Evolutionary conservation across 140 eudicot genomes (phyloP), one percentile per base, ranked within the genome.

Genomic region (Flaveria floridana): DNA sequence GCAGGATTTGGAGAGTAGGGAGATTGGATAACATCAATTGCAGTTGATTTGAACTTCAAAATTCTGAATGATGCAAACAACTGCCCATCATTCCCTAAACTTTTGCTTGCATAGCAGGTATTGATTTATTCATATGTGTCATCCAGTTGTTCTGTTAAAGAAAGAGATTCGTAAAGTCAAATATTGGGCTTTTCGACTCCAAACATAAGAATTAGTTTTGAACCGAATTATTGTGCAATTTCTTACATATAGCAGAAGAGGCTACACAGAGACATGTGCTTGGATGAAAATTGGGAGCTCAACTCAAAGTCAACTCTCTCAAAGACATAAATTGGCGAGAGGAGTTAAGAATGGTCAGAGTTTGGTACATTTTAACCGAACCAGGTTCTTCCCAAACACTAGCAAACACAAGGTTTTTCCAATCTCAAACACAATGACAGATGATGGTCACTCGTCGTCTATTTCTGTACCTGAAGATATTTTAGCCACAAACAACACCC

Each of bases 31-130:
- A 16, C 39, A 61, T 53, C 79, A 10, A 25, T 47, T 74, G 9
- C 76, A 18, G 34, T 18, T 64, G 20, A 75, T 11, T 30, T 50
- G 18, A 50, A 51, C 56, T 47, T 34, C 41, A 34, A 1, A 34
- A 1, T 8, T 41, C 65, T 47, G 56, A 71, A 78, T 65, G 83
- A 89, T 91, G 96, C 87, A 89, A 64, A 82, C 88, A 72, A 84
- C 89, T 82, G 77, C 72, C 21, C 84, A 57, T 64, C 71, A 79
- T 75, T 81, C 73, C 55, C 65, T 88, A 46, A 44, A 13, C 39
- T 68, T 72, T 63, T 72, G 58, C 78, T 65, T 79, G 69, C 78
- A 76, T 77, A 16, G 57, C 87, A 92, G 90, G 96, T 92, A 59
- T 25, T 15, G 42, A 23, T 34, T 51, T 20, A 26, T 71, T 39